Base-by-base conservation (phyloP, 2,329 filamentous ascomycete species). In the Xylaria sp. region DNA sequence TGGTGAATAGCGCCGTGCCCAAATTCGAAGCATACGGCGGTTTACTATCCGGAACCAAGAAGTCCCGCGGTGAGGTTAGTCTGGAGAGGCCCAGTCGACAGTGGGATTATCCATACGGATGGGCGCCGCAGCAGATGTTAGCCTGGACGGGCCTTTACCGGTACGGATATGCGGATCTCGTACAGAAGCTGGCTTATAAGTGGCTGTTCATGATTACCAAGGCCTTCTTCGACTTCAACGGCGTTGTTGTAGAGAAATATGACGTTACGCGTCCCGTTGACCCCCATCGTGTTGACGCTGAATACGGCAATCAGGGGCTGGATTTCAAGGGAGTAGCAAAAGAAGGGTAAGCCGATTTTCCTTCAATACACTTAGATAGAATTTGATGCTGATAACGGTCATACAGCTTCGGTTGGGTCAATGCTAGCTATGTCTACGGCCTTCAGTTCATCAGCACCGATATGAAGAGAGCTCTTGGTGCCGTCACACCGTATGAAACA, bases 201-300 rank as follows among this genome's bases (percentile, higher is more conserved):
- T 99, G 96, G 96, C 83, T 98, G 62, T 97, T 94, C 80, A 98
- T 98, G 95, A 94, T 98, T 76, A 98, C 93, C 67, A 98, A 97
- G 82, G 94, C 96, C 0, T 98, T 98, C 82, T 94, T 98, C 69
- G 95, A 99, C 80, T 98, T 95, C 85, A 98, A 98, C 78, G 96
- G 96, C 47, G 94, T 98, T 9, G 95, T 99, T 1, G 96, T 98
- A 5, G 96, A 99, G 82, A 99, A 99, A 84, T 99, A 99, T 83
- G 93, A 99, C 81, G 96, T 99, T 69, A 98, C 95, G 23, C 86
- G 93, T 65, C 91, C 92, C 5, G 90, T 94, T 65, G 94, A 97
- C 76, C 94, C 96, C 44, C 96, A 98, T 82, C 91, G 92, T 70
- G 96, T 98, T 13, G 93, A 97, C 80, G 96, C 95, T 67, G 96